A percentile compares a stretch with the other conserved stretches of the same genome.
Evolutionary conservation across 305 asterid species (phyloP).

Genomic region (Plantago coronopus): DNA sequence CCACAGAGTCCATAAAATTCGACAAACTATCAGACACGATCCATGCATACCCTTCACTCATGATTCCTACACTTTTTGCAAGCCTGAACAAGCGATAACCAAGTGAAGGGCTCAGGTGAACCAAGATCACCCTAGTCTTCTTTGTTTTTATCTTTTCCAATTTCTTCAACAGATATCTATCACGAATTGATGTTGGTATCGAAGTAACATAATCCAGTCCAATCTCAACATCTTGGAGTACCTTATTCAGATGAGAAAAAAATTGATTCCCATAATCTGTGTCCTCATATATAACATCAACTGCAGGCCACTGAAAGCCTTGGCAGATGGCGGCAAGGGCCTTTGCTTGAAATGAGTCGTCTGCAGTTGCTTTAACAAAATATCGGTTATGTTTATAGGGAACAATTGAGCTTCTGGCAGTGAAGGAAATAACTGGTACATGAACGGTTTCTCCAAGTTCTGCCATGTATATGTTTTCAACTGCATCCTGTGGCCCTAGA

Average conservation of each 20-base stretch:
- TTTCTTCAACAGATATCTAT: slow-evolving; percentile 26
- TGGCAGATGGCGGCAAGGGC: slow-evolving; percentile 41
- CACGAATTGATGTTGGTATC: slow-evolving; percentile 30
- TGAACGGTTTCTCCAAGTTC: slow-evolving; percentile 39
- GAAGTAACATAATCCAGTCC: slow-evolving; percentile 28
- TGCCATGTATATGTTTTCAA: slow-evolving; percentile 27
- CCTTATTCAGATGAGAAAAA: slow-evolving; percentile 35
- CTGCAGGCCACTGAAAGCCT: slow-evolving; percentile 42
- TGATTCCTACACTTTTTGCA: background rate
- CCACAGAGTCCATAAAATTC: background rate
- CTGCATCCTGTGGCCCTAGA: slow-evolving; percentile 31
- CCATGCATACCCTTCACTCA: slow-evolving; percentile 15
- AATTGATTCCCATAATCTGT: slow-evolving; percentile 36
- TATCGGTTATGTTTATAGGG: slow-evolving; percentile 13
- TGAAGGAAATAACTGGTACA: slow-evolving; percentile 51
- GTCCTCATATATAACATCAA: slow-evolving; percentile 44
- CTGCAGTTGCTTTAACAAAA: slow-evolving; percentile 36
- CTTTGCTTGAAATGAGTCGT: slow-evolving; percentile 39
- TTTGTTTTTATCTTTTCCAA: background rate
- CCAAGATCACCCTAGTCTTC: slow-evolving; percentile 4
- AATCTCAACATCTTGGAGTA: slow-evolving; percentile 32
- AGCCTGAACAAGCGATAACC: background rate
- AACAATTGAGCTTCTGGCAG: slow-evolving; percentile 26
- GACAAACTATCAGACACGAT: slow-evolving; percentile 1
- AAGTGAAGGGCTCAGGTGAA: slow-evolving; percentile 9